phyloP scores from a whole-genome alignment of 2,329 filamentous ascomycete genomes.

The Diaporthe sp. region DNA sequence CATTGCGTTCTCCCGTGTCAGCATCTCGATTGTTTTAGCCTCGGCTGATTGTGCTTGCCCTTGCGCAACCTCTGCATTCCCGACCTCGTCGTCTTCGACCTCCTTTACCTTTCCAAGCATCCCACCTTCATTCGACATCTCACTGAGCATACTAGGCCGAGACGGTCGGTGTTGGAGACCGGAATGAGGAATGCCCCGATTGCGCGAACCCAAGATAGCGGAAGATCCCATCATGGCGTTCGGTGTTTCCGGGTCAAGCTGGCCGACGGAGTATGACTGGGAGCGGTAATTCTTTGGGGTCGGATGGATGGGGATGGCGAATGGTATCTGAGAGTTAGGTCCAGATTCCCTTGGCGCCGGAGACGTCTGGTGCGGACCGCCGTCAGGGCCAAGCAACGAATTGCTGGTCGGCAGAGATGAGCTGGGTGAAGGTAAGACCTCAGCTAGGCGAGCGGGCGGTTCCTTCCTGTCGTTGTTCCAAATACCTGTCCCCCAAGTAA shows the following conservation, averaged over 20 bases:
- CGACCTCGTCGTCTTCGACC: constrained; percentile 76
- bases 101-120: constrained; percentile 79
- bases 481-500: constrained; percentile 84
- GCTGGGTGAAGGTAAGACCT: constrained; percentile 82
- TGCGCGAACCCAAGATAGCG: constrained; percentile 65
- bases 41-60: constrained; percentile 69
- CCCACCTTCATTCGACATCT: constrained; percentile 75
- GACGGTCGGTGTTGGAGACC: constrained; percentile 86
- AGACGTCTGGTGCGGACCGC: constrained; percentile 62
- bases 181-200: constrained; percentile 70
- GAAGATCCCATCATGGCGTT: constrained; percentile 60
- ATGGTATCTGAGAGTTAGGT: constrained; percentile 79
- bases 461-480: constrained; percentile 87
- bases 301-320: constrained; percentile 88
- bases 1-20: constrained; percentile 74
- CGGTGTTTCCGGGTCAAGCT: constrained; percentile 79
- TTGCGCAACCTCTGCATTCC: constrained; percentile 44
- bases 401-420: constrained; percentile 65
- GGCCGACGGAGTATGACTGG: constrained; percentile 96
- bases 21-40: constrained; percentile 74
- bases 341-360: constrained; percentile 66
- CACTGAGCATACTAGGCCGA: constrained; percentile 81
- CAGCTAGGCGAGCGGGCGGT: constrained; percentile 78
- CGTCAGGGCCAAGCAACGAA: constrained; percentile 66
- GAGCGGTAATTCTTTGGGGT: constrained; percentile 95